Conservation (phyloP, 176 grass and related monocot species). For the Lolium rigidum region DNA sequence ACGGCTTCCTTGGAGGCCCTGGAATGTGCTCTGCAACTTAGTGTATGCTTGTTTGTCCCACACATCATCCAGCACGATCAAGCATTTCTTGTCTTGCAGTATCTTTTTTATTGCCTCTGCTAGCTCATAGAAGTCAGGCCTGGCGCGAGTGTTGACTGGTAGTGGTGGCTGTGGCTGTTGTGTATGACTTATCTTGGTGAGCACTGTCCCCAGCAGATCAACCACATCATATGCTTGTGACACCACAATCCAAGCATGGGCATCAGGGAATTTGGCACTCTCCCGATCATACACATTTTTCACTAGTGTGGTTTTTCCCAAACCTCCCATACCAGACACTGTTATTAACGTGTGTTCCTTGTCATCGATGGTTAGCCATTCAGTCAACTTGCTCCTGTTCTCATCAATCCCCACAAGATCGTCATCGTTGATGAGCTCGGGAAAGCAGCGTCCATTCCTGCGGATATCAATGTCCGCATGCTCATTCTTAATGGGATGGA, state of each 20-base stretch:
- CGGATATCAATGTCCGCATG: not conserved
- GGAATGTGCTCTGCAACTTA: not conserved
- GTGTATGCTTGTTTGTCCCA: not conserved
- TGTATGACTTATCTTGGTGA: not conserved
- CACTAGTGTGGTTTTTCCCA: not conserved
- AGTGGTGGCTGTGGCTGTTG: not conserved
- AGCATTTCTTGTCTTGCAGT: not conserved
- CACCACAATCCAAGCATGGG: not conserved
- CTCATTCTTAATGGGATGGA: not conserved
- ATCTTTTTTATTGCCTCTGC: not conserved
- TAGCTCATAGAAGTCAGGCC: not conserved
- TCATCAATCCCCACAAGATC: not conserved
- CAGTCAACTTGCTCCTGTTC: not conserved
- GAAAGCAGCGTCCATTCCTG: not conserved
- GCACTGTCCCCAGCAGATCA: not conserved
- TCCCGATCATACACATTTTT: not conserved
- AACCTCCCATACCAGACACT: not conserved
- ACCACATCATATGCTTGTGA: not conserved
- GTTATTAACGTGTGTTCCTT: not conserved
- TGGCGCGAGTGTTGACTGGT: not conserved
- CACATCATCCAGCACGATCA: not conserved
- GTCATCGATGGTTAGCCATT: not conserved
- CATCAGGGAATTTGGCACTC: not conserved
- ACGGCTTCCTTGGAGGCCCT: not conserved
- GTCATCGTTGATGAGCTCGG: not conserved